Conservation (phyloP, 352 stramenopile species). For the Phytophthora constricta region DNA sequence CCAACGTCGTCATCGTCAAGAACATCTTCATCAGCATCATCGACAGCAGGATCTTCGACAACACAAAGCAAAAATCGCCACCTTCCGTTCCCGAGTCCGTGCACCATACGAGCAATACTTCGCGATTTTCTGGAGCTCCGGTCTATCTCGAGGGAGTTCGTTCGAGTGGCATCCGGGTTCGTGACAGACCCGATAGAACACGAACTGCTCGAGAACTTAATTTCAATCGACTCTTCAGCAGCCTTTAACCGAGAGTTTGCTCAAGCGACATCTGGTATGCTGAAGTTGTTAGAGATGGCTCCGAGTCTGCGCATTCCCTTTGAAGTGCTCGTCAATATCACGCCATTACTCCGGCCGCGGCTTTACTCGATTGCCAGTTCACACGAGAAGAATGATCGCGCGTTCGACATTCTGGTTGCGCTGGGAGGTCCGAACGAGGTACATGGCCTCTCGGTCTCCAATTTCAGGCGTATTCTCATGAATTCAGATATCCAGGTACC, state of each 20-base stretch:
- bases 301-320: slow-evolving; percentile 54
- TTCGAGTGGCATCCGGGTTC: slow-evolving; percentile 63
- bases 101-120: slow-evolving; percentile 88
- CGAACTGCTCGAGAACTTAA: slow-evolving; percentile 52
- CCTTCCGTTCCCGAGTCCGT: slow-evolving; percentile 90
- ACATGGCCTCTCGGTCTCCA: slow-evolving; percentile 34
- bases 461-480: slow-evolving; percentile 20
- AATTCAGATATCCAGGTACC: background rate
- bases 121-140: slow-evolving; percentile 93
- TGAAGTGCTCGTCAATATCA: slow-evolving; percentile 87
- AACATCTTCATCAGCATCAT: too few species aligned
- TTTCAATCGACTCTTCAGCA: slow-evolving; percentile 72
- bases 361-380: slow-evolving; percentile 96
- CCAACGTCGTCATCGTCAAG: too few species aligned
- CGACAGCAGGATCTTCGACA: too few species aligned
- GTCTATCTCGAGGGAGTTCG: slow-evolving; percentile 61
- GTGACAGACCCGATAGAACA: slow-evolving; percentile 47
- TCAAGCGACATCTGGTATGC: slow-evolving; percentile 69
- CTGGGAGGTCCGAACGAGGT: slow-evolving; percentile 64
- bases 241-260: slow-evolving; percentile 88
- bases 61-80: slow-evolving; percentile 29
- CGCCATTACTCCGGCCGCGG: slow-evolving; percentile 87
- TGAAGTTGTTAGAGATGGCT: slow-evolving; percentile 76
- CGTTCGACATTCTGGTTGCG: slow-evolving; percentile 91
- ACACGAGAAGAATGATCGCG: slow-evolving; percentile 53